These are phyloP conservation scores for Trichophyton simii DNA, from an alignment of 2,329 filamentous ascomycete genomes.

Conservation along the genomic window DNA sequence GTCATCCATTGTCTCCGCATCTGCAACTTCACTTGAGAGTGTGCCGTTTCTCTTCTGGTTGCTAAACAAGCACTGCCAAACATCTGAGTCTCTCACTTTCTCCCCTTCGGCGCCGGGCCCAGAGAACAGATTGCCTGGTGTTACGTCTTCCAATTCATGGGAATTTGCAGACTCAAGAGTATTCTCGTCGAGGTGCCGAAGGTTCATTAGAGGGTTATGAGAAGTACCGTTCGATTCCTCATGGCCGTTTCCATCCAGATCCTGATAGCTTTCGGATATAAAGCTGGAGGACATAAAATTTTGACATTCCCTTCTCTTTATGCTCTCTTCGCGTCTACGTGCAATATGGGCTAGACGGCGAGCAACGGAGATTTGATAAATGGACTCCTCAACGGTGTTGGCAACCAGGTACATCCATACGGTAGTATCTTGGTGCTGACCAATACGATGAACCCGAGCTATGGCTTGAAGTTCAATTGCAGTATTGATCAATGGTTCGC, in stretches of 20 bases:
- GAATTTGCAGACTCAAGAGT: slow-evolving; percentile 74
- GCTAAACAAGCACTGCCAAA: slow-evolving; percentile 85
- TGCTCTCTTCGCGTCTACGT: slow-evolving; percentile 27
- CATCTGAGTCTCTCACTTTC: slow-evolving; percentile 60
- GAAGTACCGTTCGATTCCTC: not conserved
- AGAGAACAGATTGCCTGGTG: slow-evolving; percentile 56
- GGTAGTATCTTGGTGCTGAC: slow-evolving; percentile 73
- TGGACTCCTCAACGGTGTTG: slow-evolving; percentile 81
- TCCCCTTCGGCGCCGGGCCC: slow-evolving; percentile 64
- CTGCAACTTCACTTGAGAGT: not conserved
- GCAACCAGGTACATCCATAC: slow-evolving; percentile 93
- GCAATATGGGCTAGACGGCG: slow-evolving; percentile 68
- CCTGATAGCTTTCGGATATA: not conserved
- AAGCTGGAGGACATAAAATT: slow-evolving; percentile 4
- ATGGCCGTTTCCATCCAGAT: not conserved
- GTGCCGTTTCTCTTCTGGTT: slow-evolving; percentile 25
- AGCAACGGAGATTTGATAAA: slow-evolving; percentile 73
- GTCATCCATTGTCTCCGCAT: slow-evolving; percentile 19
- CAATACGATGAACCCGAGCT: slow-evolving; percentile 87
- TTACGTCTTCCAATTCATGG: slow-evolving; percentile 63
- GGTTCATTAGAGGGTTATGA: slow-evolving; percentile 24
- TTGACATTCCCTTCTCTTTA: not conserved
- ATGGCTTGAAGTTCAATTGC: slow-evolving; percentile 91
- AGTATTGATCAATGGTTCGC: slow-evolving; percentile 85
- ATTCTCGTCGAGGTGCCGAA: slow-evolving; percentile 39